phyloP scores from a whole-genome alignment of 306 rosid genomes.

The Cucumis hystrix region DNA sequence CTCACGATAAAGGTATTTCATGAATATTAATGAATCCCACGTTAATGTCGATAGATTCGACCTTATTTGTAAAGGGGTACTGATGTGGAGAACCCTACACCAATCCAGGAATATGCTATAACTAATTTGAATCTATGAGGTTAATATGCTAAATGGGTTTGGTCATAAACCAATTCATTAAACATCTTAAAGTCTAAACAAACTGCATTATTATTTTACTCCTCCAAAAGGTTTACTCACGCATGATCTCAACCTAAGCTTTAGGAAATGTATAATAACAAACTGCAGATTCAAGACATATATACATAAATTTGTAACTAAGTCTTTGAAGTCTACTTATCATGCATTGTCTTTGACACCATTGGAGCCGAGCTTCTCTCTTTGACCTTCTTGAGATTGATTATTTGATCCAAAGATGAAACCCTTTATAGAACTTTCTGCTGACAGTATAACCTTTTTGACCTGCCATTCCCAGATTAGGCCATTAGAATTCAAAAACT shows the following conservation, averaged over 20 bases:
- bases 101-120: background rate
- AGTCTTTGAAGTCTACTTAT: background rate
- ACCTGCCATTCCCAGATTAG: constrained; percentile 33
- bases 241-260: background rate
- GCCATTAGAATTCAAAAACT: constrained; percentile 10
- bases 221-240: background rate
- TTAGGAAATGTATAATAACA: background rate
- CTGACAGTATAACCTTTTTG: constrained; percentile 51
- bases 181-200: background rate
- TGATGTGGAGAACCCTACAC: background rate
- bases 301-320: background rate
- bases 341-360: constrained; percentile 35
- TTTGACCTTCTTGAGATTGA: constrained; percentile 24
- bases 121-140: background rate
- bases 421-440: constrained; percentile 42
- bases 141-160: background rate
- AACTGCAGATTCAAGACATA: background rate
- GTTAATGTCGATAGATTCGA: no score
- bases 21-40: no score
- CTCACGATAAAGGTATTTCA: no score
- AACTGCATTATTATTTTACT: background rate
- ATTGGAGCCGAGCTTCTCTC: constrained; percentile 21
- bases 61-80: no score
- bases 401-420: constrained; percentile 49
- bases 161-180: background rate